Evolutionary conservation across 148 eudicot genomes (phyloP).

Genomic region (Vaccinium darrowii): DNA sequence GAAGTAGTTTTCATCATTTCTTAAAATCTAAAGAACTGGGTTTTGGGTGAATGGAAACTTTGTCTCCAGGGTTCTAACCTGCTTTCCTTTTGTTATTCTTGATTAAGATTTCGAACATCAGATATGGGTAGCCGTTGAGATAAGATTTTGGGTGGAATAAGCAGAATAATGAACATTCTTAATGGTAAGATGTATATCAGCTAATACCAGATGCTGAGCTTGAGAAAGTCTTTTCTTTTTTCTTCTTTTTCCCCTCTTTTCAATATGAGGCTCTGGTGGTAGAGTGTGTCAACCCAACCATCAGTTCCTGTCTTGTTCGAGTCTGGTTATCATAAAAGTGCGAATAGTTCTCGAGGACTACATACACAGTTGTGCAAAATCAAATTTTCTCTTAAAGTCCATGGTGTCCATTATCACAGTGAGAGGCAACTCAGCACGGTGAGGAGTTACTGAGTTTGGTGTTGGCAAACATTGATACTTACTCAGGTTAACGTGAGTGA

Average conservation of each 20-base stretch:
- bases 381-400: not conserved
- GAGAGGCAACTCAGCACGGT: not conserved
- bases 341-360: not conserved
- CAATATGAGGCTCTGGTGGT: not conserved
- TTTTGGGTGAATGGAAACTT: not conserved
- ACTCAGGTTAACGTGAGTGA: not conserved
- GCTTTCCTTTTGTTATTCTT: not conserved
- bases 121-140: not conserved
- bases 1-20: not conserved
- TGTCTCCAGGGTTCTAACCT: not conserved
- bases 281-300: not conserved
- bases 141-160: not conserved
- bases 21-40: not conserved
- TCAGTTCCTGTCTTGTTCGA: not conserved
- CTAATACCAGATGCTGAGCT: not conserved
- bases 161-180: not conserved
- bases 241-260: not conserved
- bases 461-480: not conserved
- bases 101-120: not conserved
- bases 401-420: not conserved
- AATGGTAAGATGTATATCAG: not conserved
- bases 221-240: not conserved
- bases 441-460: not conserved
- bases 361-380: not conserved
- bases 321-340: not conserved